These are phyloP conservation scores for Agroathelia rolfsii DNA, from an alignment of 1,284 basidiomycete species.

Conservation along the genomic window DNA sequence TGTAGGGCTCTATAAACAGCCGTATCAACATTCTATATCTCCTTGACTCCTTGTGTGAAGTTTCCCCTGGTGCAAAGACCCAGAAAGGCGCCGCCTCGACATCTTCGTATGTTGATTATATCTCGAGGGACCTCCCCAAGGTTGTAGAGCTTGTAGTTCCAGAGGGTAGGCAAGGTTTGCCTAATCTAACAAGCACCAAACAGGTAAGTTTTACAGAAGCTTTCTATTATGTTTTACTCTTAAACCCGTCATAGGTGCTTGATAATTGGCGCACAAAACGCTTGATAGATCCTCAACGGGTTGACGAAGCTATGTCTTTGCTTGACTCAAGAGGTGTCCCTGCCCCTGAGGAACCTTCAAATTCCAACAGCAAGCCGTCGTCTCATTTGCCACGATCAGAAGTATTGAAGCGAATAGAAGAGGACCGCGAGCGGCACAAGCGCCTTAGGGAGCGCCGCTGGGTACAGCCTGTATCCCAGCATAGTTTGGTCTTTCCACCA, in stretches of 20 bases:
- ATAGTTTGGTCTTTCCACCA: slow-evolving; percentile 28
- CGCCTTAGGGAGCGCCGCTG: slow-evolving; percentile 85
- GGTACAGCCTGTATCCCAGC: slow-evolving; percentile 63
- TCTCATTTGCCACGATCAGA: slow-evolving; percentile 50
- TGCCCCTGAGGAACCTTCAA: slow-evolving; percentile 14
- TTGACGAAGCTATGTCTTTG: slow-evolving; percentile 53
- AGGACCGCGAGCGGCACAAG: slow-evolving; percentile 92
- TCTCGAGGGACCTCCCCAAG: slow-evolving; percentile 61
- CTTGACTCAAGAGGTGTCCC: slow-evolving; percentile 38
- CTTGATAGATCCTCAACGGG: slow-evolving; percentile 65
- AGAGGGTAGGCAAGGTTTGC: slow-evolving; percentile 67
- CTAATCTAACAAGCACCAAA: slow-evolving; percentile 77
- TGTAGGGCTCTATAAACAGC: slow-evolving; percentile 77
- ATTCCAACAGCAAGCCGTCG: slow-evolving; percentile 9
- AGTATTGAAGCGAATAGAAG: slow-evolving; percentile 84
- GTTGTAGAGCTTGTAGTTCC: slow-evolving; percentile 82
- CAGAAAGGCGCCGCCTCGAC: slow-evolving; percentile 19
- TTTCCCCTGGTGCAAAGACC: slow-evolving; percentile 52
- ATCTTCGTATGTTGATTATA: slow-evolving; percentile 66
- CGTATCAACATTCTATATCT: slow-evolving; percentile 91
- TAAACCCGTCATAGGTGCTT: slow-evolving; percentile 48
- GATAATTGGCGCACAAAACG: slow-evolving; percentile 82
- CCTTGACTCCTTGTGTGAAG: slow-evolving; percentile 80
- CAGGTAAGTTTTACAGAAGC: slow-evolving; percentile 41
- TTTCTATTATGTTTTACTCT: slow-evolving; percentile 1